Percentiles rank a stretch among this genome's conserved stretches.
These are phyloP conservation scores for Cyclospora cayetanensis DNA, from an alignment of 169 alveolate species.

Conservation along the genomic window DNA sequence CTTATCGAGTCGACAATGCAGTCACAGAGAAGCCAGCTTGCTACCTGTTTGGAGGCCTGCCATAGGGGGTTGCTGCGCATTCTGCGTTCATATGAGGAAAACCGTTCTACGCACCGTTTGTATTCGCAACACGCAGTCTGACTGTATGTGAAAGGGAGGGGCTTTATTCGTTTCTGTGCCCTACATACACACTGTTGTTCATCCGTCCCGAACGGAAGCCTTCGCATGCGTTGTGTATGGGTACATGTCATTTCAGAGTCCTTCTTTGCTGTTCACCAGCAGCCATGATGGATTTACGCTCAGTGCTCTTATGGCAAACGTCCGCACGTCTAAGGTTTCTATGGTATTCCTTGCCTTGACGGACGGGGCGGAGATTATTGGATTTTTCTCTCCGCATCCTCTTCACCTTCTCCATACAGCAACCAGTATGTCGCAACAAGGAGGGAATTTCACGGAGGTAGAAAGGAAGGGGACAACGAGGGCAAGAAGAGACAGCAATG, in stretches of 20 bases:
- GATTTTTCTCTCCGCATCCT: conserved; percentile 27
- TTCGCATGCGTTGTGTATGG: not conserved
- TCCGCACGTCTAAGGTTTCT: not conserved
- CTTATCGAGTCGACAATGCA: too few species aligned
- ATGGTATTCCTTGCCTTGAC: not conserved
- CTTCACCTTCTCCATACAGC: too few species aligned
- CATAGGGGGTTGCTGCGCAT: not conserved
- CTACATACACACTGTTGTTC: too few species aligned
- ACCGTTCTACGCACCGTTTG: too few species aligned
- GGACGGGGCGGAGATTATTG: not conserved
- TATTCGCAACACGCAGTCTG: too few species aligned
- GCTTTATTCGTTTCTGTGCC: too few species aligned
- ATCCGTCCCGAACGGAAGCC: too few species aligned
- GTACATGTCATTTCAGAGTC: not conserved
- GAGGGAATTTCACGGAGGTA: too few species aligned
- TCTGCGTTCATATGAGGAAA: not conserved
- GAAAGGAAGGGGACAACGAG: too few species aligned
- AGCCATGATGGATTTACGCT: conserved; percentile 47
- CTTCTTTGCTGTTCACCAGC: conserved; percentile 27
- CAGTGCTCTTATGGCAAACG: conserved; percentile 1
- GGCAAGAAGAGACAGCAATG: too few species aligned
- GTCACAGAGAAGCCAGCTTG: not conserved
- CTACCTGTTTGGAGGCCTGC: not conserved
- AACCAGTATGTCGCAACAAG: too few species aligned
- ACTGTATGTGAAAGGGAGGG: too few species aligned